Conservation (phyloP, 2,329 filamentous ascomycete species). For the Cryphonectria nitschkei region DNA sequence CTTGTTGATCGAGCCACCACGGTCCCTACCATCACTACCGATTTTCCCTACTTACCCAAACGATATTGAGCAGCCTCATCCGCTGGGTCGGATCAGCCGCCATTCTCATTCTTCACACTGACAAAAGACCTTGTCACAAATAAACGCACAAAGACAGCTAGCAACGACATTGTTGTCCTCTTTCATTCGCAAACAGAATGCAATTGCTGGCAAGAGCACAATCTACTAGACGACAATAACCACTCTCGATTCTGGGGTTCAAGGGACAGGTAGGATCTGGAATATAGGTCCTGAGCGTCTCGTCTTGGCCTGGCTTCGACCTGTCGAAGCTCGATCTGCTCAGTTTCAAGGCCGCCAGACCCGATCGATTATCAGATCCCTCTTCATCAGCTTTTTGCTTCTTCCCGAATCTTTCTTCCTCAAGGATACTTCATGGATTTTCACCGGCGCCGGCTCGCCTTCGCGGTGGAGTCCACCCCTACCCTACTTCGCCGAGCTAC, state of each 20-base stretch:
- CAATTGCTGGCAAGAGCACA: constrained; percentile 18
- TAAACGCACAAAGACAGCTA: constrained; percentile 13
- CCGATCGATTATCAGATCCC: not conserved
- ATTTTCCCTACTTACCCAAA: not conserved
- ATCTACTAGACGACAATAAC: constrained; percentile 22
- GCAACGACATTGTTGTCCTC: constrained; percentile 12
- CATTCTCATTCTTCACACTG: constrained; percentile 13
- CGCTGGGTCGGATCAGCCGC: constrained; percentile 28
- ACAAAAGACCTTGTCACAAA: not conserved
- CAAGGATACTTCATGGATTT: constrained; percentile 37
- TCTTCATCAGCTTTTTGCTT: not conserved
- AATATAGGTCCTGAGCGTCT: constrained; percentile 10
- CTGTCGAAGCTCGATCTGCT: not conserved
- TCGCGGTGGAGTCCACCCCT: constrained; percentile 29
- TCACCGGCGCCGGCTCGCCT: constrained; percentile 36
- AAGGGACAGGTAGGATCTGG: constrained; percentile 18
- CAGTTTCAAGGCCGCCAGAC: not conserved
- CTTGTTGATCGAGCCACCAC: constrained; percentile 22
- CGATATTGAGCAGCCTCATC: constrained; percentile 20
- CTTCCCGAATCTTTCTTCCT: not conserved
- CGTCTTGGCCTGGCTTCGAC: constrained; percentile 9
- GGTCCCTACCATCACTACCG: constrained; percentile 17
- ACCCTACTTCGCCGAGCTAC: constrained; percentile 18
- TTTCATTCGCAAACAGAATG: constrained; percentile 21
- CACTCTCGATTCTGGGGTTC: constrained; percentile 16